Conservation (phyloP, 306 rosid genomes). For the peach (Prunus persica) region DNA sequence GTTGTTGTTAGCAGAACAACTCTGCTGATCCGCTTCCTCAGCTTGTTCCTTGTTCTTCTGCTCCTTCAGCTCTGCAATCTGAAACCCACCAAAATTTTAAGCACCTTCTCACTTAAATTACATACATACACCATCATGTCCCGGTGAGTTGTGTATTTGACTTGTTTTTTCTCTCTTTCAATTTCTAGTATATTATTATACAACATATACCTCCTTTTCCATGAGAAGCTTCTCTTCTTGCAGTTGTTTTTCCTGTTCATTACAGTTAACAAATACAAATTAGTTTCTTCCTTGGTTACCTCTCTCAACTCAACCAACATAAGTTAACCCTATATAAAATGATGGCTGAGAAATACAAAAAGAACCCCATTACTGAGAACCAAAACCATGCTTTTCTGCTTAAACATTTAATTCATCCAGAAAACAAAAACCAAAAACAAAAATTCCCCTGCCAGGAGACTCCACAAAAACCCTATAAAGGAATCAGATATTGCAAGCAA, state of each 20-base stretch:
- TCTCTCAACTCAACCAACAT: no score
- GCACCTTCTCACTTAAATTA: no score
- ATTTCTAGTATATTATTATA: neutral
- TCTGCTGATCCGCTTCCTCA: neutral
- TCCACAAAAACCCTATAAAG: no score
- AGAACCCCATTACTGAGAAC: no score
- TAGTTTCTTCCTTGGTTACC: neutral
- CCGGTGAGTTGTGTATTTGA: neutral
- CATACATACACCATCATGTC: neutral
- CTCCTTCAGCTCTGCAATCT: neutral
- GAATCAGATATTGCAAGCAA: no score
- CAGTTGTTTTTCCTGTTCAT: slow-evolving; percentile 23
- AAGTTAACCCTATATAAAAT: no score
- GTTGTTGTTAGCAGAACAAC: neutral
- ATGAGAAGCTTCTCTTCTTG: slow-evolving; percentile 1
- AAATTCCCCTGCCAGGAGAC: no score
- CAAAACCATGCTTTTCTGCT: no score
- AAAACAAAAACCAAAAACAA: no score
- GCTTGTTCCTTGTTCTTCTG: neutral
- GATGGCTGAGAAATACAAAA: no score
- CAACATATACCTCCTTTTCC: slow-evolving; percentile 9
- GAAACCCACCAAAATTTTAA: neutral
- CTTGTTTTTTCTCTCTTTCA: neutral
- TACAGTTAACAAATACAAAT: neutral
- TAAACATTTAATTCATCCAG: no score